phyloP scores from a whole-genome alignment of 1,284 basidiomycete genomes.

The Ustilago hordei region DNA sequence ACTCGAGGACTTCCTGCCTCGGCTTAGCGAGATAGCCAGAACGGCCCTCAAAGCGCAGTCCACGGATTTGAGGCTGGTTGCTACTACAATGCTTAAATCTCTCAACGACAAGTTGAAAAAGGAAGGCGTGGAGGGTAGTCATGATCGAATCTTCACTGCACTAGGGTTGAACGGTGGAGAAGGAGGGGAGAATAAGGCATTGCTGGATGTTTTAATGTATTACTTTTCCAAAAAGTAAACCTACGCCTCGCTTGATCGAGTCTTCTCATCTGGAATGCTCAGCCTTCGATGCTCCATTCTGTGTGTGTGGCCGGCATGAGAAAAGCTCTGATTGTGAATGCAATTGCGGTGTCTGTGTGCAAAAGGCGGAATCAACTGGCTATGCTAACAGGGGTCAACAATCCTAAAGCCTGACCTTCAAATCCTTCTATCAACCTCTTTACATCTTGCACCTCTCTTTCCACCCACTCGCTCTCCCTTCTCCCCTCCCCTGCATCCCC shows the following conservation, averaged over 20 bases:
- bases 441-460: slow-evolving; percentile 33
- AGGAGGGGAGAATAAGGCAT: background rate
- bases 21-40: background rate
- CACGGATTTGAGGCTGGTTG: slow-evolving; percentile 14
- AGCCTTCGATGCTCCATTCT: too few species aligned
- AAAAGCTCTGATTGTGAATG: too few species aligned
- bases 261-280: too few species aligned
- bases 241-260: background rate
- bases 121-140: slow-evolving; percentile 13
- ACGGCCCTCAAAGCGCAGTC: background rate
- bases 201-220: slow-evolving; percentile 55
- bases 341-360: too few species aligned
- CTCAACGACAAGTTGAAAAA: slow-evolving; percentile 13
- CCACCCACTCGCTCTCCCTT: slow-evolving; percentile 21
- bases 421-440: slow-evolving; percentile 19
- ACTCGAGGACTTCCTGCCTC: slow-evolving; percentile 55
- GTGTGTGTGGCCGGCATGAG: too few species aligned
- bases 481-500: background rate
- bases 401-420: slow-evolving; percentile 14
- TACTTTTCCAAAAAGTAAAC: slow-evolving; percentile 40
- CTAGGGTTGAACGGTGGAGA: slow-evolving; percentile 17
- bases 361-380: background rate
- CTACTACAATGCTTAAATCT: slow-evolving; percentile 29
- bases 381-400: slow-evolving; percentile 30
- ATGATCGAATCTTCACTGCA: slow-evolving; percentile 29